Evolutionary conservation across 2,329 filamentous ascomycete species (phyloP), one percentile per base, ranked within the genome.

Genomic region (Aspergillus fischeri): DNA sequence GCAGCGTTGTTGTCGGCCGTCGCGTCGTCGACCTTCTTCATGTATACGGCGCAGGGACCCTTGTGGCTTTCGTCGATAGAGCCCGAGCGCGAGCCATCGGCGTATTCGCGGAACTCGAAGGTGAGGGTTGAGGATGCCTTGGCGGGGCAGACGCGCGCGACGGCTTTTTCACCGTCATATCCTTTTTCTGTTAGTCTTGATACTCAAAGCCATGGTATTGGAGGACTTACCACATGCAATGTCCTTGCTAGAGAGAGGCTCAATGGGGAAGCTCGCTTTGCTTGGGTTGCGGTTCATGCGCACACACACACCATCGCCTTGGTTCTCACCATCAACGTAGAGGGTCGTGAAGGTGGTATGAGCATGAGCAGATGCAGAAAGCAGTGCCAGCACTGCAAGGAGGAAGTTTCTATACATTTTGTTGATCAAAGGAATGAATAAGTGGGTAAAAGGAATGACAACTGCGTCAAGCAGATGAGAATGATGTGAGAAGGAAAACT

Each of bases 271-370:
- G 4, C 82, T 88, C 51, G 82, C 79, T 0, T 77, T 81, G 6
- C 72, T 70, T 3, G 78, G 73, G 54, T 84, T 75, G 44, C 74
- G 77, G 54, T 83, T 83, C 82, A 88, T 88, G 45, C 89, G 86
- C 52, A 92, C 81, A 65, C 87, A 91, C 27, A 85, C 87, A 29
- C 84, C 88, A 67, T 89, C 85, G 59, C 89, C 89, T 72, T 91
- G 85, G 65, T 82, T 80, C 50, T 80, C 73, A 58, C 82, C 82
- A 64, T 88, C 78, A 63, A 90, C 73, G 63, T 81, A 86, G 51
- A 89, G 75, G 3, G 82, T 87, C 1, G 85, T 86, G 68, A 89
- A 83, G 51, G 83, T 70, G 5, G 86, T 88, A 67, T 90, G 86
- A 45, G 83, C 83, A 5, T 47, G 44, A 3, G 24, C 44, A 27